These are phyloP conservation scores for Fraxinus ornus DNA, from an alignment of 305 asterid genomes.

Conservation along the genomic window DNA sequence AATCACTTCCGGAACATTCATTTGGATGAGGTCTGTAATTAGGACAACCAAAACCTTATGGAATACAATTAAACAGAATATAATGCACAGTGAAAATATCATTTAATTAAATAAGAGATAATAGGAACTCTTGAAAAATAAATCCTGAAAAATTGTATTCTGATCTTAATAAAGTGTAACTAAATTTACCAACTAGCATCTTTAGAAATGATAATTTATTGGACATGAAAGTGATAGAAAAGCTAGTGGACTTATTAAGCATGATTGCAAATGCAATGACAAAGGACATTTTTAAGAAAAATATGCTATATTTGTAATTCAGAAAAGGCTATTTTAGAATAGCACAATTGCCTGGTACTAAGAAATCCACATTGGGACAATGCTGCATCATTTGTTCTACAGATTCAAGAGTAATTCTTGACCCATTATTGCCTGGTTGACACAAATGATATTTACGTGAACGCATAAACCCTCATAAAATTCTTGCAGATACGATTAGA, in stretches of 20 bases:
- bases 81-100: not conserved
- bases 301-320: not conserved
- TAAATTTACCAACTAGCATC: not conserved
- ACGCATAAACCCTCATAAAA: not conserved
- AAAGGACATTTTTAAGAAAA: not conserved
- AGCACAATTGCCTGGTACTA: not conserved
- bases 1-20: slow-evolving; percentile 54
- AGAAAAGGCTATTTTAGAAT: not conserved
- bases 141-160: not conserved
- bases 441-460: not conserved
- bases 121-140: not conserved
- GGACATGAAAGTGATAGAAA: not conserved
- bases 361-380: not conserved
- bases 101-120: not conserved
- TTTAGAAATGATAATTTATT: not conserved
- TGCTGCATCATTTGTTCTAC: not conserved
- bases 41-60: not conserved
- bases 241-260: not conserved
- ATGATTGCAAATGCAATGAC: not conserved
- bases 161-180: not conserved
- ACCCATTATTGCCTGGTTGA: not conserved
- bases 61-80: not conserved
- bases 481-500: not conserved
- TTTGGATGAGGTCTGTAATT: slow-evolving; percentile 46
- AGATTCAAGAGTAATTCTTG: not conserved